These are phyloP conservation scores for Allomyces macrogynus DNA, from an alignment of 192 early-diverging fungal species.

Conservation along the genomic window DNA sequence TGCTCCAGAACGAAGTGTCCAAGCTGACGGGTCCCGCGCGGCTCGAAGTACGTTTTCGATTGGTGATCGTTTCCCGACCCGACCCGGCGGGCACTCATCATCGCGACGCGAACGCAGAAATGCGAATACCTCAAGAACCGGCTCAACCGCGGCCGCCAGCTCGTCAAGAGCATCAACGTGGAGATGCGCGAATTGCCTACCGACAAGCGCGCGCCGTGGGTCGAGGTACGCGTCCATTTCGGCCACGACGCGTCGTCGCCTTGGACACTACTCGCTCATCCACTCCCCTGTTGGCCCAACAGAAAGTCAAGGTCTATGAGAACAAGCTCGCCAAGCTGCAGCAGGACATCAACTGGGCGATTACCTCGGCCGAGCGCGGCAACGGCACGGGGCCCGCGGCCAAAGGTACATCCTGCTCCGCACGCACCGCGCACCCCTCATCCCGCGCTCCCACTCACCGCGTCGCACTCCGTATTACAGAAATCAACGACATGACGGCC, in stretches of 20 bases:
- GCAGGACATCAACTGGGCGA: slow-evolving; percentile 38
- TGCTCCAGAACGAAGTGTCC: slow-evolving; percentile 24
- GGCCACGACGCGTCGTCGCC: too few relatives aligned
- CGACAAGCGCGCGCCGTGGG: slow-evolving; percentile 8
- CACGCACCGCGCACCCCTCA: too few relatives aligned
- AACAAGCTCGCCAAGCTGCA: slow-evolving; percentile 18
- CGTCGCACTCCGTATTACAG: slow-evolving; percentile 2
- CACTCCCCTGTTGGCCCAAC: neutral
- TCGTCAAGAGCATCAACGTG: slow-evolving; percentile 24
- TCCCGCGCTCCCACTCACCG: neutral
- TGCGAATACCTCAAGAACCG: slow-evolving; percentile 32
- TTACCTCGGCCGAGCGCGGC: slow-evolving; percentile 24
- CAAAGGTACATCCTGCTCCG: neutral
- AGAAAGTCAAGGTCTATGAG: slow-evolving; percentile 24
- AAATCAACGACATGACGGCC: slow-evolving; percentile 24
- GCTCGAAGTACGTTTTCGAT: slow-evolving; percentile 12
- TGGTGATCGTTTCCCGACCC: too few relatives aligned
- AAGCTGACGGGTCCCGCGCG: slow-evolving; percentile 23
- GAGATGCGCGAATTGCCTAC: slow-evolving; percentile 22
- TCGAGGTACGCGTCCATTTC: slow-evolving; percentile 8
- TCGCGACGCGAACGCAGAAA: slow-evolving; percentile 12
- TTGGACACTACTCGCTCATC: neutral
- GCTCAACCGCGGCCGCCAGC: slow-evolving; percentile 22
- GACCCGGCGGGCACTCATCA: too few relatives aligned
- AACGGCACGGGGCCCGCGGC: slow-evolving; percentile 5